phyloP scores from a whole-genome alignment of 306 rosid species.

The Trichosanthes truncata region DNA sequence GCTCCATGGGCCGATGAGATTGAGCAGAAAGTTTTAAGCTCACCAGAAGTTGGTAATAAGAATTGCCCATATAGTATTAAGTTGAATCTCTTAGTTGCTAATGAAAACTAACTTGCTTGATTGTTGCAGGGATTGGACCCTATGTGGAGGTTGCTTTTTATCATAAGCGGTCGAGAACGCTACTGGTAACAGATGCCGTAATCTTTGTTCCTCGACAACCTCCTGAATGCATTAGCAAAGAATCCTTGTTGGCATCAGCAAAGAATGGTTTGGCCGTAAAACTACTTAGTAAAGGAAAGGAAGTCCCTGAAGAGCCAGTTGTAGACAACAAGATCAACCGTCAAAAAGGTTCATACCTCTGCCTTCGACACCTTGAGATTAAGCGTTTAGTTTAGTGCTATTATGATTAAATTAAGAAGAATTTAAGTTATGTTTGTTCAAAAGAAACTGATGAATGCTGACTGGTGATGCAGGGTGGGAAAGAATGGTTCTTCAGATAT shows the following conservation, averaged over 20 bases:
- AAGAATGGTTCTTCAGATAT: conserved; percentile 94
- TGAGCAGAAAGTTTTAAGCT: conserved; percentile 80
- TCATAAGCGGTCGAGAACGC: conserved; percentile 76
- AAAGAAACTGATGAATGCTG: conserved; percentile 3
- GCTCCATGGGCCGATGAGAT: conserved; percentile 82
- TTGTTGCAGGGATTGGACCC: conserved; percentile 76
- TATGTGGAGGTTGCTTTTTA: conserved; percentile 96
- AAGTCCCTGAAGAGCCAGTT: conserved; percentile 74
- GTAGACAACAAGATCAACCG: conserved; percentile 60
- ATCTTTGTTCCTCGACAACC: conserved; percentile 88
- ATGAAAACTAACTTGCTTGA: conserved; percentile 24
- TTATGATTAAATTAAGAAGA: background rate
- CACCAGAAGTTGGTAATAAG: conserved; percentile 92
- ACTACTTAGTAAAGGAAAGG: conserved; percentile 74
- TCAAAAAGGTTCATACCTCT: conserved; percentile 53
- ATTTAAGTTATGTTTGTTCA: background rate
- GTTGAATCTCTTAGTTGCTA: background rate
- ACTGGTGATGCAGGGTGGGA: conserved; percentile 69
- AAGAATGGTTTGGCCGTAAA: conserved; percentile 90
- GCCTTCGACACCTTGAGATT: background rate
- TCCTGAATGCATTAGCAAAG: conserved; percentile 80
- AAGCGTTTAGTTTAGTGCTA: background rate
- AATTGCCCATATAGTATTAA: background rate
- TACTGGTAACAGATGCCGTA: conserved; percentile 87
- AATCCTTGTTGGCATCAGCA: conserved; percentile 83